Evolutionary conservation across 2,329 filamentous ascomycete species (phyloP).

Genomic region (Aureobasidium sp.): DNA sequence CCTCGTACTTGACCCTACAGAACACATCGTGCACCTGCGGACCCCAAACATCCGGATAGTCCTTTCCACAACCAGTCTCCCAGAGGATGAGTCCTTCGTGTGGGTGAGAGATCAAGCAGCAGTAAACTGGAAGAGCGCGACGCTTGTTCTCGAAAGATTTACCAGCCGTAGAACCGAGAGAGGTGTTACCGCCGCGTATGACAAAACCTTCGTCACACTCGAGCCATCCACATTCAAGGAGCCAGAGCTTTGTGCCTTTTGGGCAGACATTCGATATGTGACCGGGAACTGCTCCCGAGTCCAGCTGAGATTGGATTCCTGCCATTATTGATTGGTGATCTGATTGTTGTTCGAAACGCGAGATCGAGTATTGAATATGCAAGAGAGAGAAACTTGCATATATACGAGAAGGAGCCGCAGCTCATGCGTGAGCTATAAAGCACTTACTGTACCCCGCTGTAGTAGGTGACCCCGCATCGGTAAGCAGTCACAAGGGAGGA

Average conservation of each 20-base stretch:
- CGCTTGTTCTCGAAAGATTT: slow-evolving; percentile 33
- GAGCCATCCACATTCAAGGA: slow-evolving; percentile 37
- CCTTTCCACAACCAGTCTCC: slow-evolving; percentile 38
- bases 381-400: neutral
- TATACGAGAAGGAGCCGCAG: neutral
- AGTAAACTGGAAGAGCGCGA: slow-evolving; percentile 33
- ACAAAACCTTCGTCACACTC: slow-evolving; percentile 41
- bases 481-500: neutral
- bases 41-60: slow-evolving; percentile 30
- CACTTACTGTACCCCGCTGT: neutral
- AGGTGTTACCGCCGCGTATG: slow-evolving; percentile 33
- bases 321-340: slow-evolving; percentile 3
- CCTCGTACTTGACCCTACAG: slow-evolving; percentile 24
- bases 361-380: neutral
- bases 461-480: neutral
- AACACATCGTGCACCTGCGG: slow-evolving; percentile 27
- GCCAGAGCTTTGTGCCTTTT: slow-evolving; percentile 38
- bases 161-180: slow-evolving; percentile 26
- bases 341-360: neutral
- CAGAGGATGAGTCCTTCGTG: slow-evolving; percentile 37
- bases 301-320: slow-evolving; percentile 24
- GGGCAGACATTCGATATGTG: slow-evolving; percentile 31
- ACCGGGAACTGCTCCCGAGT: slow-evolving; percentile 24
- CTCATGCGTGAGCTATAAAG: neutral
- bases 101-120: slow-evolving; percentile 38